Evolutionary conservation across 345 rosid genomes (phyloP).

Genomic region (Citrus glauca): DNA sequence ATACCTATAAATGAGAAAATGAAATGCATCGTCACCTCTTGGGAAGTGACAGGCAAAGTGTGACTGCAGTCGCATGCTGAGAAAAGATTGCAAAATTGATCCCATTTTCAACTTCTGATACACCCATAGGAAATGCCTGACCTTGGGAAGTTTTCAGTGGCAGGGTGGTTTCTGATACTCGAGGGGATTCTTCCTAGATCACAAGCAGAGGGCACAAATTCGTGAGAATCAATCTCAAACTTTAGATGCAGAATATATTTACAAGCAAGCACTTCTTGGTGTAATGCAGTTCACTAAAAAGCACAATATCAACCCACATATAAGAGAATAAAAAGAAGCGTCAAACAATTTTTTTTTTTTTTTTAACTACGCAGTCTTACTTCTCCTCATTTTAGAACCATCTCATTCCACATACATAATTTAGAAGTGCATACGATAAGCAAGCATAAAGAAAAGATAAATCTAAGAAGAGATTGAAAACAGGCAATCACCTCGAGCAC

Average conservation of each 20-base stretch:
- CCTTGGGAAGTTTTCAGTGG: constrained; percentile 56
- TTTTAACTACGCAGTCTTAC: background rate
- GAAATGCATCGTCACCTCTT: constrained; percentile 38
- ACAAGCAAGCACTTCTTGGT: background rate
- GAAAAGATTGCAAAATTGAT: constrained; percentile 85
- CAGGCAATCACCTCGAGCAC: constrained; percentile 57
- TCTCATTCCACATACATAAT: background rate
- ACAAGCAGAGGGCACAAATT: background rate
- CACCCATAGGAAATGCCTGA: constrained; percentile 77
- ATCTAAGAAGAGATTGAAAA: background rate
- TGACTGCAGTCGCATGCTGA: constrained; percentile 75
- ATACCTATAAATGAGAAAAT: background rate
- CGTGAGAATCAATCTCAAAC: background rate
- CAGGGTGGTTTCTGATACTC: constrained; percentile 33
- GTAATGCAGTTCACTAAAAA: background rate
- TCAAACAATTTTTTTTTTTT: background rate
- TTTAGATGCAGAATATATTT: background rate
- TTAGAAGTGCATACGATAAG: background rate
- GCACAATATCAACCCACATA: background rate
- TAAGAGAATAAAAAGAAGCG: background rate
- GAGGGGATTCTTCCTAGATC: constrained; percentile 50
- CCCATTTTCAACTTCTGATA: constrained; percentile 67
- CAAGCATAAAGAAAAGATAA: background rate
- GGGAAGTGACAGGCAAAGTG: constrained; percentile 73
- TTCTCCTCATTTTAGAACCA: background rate